These are phyloP conservation scores for Mimosa pudica DNA, from an alignment of 306 rosid species.

Conservation along the genomic window DNA sequence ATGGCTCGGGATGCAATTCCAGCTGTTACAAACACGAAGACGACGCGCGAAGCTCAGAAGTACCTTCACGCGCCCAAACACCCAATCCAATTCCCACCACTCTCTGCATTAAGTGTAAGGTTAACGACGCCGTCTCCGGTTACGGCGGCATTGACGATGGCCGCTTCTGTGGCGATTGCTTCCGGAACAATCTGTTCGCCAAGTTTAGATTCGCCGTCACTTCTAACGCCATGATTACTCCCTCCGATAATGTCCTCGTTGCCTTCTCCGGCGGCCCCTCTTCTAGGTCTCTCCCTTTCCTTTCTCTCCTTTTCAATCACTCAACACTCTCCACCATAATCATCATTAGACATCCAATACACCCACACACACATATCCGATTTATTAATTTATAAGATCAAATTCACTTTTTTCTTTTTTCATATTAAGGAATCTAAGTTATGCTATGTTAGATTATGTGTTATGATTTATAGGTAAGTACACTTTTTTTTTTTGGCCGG, in stretches of 20 bases:
- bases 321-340: background rate
- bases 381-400: too few relatives aligned
- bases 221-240: conserved; percentile 85
- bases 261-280: conserved; percentile 97
- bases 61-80: conserved; percentile 5
- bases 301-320: background rate
- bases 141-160: conserved; percentile 60
- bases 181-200: conserved; percentile 66
- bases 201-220: conserved; percentile 84
- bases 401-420: too few relatives aligned
- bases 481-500: too few relatives aligned
- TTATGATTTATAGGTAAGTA: too few relatives aligned
- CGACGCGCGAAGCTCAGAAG: conserved; percentile 7
- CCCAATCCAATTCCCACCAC: conserved; percentile 32
- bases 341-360: background rate
- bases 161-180: conserved; percentile 77
- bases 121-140: conserved; percentile 60
- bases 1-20: conserved; percentile 56
- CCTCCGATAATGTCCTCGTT: conserved; percentile 81
- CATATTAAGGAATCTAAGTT: too few relatives aligned
- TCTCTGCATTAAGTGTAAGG: conserved; percentile 79
- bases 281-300: conserved; percentile 58
- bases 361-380: too few relatives aligned
- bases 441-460: too few relatives aligned
- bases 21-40: conserved; percentile 64